phyloP scores from a whole-genome alignment of 768 basidiomycete genomes.

The Stropharia rugosoannulata region DNA sequence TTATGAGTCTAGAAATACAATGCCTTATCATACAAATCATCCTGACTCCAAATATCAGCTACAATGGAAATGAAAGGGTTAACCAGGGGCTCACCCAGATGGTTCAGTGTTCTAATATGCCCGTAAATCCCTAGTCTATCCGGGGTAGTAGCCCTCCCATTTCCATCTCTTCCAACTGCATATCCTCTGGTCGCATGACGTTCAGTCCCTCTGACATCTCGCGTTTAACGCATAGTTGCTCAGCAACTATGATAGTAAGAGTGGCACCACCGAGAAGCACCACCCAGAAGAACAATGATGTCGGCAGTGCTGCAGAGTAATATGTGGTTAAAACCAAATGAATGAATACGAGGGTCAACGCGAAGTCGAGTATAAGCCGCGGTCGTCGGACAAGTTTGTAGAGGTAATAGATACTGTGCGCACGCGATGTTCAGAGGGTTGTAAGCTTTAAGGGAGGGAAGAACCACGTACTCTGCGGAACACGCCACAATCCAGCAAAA shows the following conservation, averaged over 20 bases:
- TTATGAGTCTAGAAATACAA: slow-evolving; percentile 18
- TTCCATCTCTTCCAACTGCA: slow-evolving; percentile 57
- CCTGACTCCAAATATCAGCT: background rate
- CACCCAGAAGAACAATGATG: slow-evolving; percentile 91
- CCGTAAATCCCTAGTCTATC: slow-evolving; percentile 31
- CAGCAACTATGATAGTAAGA: slow-evolving; percentile 78
- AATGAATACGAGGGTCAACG: slow-evolving; percentile 86
- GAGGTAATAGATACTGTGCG: slow-evolving; percentile 66
- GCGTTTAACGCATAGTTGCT: slow-evolving; percentile 87
- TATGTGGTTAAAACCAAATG: slow-evolving; percentile 95
- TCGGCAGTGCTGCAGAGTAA: slow-evolving; percentile 80
- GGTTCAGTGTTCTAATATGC: background rate
- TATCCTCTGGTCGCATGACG: slow-evolving; percentile 57
- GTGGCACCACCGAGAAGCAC: slow-evolving; percentile 69
- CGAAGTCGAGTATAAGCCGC: slow-evolving; percentile 92
- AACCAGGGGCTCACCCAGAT: slow-evolving; percentile 9
- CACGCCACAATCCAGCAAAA: slow-evolving; percentile 83
- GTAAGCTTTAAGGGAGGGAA: slow-evolving; percentile 3
- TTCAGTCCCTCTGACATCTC: slow-evolving; percentile 87
- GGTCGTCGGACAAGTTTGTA: slow-evolving; percentile 89
- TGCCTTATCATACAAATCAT: slow-evolving; percentile 5
- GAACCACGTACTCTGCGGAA: slow-evolving; percentile 75
- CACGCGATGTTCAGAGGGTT: background rate
- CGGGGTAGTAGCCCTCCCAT: slow-evolving; percentile 43
- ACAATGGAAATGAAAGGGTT: background rate